Percentiles rank a stretch among this genome's conserved stretches.
These are phyloP conservation scores for Lycium ferocissimum DNA, from an alignment of 257 asterid species.

Conservation along the genomic window DNA sequence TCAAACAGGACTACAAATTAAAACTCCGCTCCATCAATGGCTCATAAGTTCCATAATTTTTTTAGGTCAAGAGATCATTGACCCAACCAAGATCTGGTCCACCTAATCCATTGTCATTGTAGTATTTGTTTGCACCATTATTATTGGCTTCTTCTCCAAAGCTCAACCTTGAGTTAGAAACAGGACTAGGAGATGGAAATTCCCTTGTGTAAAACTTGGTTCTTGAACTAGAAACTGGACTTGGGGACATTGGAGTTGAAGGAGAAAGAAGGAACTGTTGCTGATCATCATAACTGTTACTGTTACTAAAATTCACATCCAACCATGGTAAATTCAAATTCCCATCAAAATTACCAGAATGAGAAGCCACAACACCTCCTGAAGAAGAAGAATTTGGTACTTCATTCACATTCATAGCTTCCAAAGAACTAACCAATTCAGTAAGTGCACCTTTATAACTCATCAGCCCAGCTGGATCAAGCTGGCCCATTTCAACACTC, in stretches of 20 bases:
- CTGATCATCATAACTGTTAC: slow-evolving; percentile 45
- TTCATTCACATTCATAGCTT: slow-evolving; percentile 56
- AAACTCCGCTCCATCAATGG: not conserved
- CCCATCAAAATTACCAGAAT: not conserved
- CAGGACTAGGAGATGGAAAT: slow-evolving; percentile 21
- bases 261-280: slow-evolving; percentile 74
- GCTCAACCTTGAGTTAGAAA: slow-evolving; percentile 40
- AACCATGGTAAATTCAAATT: slow-evolving; percentile 48
- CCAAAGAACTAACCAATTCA: slow-evolving; percentile 71
- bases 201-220: slow-evolving; percentile 45
- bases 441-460: slow-evolving; percentile 56
- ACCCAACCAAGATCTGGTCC: slow-evolving; percentile 98
- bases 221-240: slow-evolving; percentile 36
- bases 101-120: slow-evolving; percentile 43
- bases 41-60: not conserved
- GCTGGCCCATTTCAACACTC: slow-evolving; percentile 33
- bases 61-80: slow-evolving; percentile 83
- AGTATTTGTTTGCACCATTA: slow-evolving; percentile 34
- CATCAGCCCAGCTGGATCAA: slow-evolving; percentile 32
- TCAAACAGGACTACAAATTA: slow-evolving; percentile 11
- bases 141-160: slow-evolving; percentile 43
- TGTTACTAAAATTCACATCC: slow-evolving; percentile 53
- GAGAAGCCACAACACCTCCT: not conserved
- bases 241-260: slow-evolving; percentile 44
- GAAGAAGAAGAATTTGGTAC: not conserved